phyloP scores from a whole-genome alignment of 257 asterid genomes.

The Solanum sparsipilum region DNA sequence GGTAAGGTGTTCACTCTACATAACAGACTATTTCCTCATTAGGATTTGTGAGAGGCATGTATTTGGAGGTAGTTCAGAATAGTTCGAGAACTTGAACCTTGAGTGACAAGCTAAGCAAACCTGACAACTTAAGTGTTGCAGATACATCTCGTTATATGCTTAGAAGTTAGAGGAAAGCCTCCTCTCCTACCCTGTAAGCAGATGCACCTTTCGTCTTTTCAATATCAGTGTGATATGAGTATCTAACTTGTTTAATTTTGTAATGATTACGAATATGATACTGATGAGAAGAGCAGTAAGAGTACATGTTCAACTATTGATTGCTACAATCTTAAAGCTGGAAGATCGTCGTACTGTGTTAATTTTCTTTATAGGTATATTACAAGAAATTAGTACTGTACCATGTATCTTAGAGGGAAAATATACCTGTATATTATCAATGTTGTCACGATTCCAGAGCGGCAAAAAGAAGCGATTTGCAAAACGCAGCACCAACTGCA shows the following conservation, averaged over 20 bases:
- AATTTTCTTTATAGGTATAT: neutral
- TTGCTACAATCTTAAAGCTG: neutral
- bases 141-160: neutral
- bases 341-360: neutral
- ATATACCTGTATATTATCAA: slow-evolving; percentile 82
- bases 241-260: neutral
- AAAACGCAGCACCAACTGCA: slow-evolving; percentile 97
- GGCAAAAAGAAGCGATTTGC: slow-evolving; percentile 95
- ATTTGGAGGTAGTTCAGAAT: neutral
- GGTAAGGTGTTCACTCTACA: neutral
- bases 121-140: neutral
- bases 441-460: slow-evolving; percentile 97
- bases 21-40: neutral
- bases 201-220: neutral
- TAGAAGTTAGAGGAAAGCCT: neutral
- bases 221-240: neutral
- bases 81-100: neutral
- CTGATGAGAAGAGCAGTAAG: neutral
- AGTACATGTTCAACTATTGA: neutral
- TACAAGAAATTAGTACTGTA: neutral
- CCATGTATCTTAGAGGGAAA: neutral
- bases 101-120: neutral
- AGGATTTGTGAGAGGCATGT: neutral
- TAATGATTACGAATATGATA: neutral
- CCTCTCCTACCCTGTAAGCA: neutral